Evolutionary conservation across 2,329 filamentous ascomycete species (phyloP), one percentile per base, ranked within the genome.

Genomic region (Neurospora crassa): DNA sequence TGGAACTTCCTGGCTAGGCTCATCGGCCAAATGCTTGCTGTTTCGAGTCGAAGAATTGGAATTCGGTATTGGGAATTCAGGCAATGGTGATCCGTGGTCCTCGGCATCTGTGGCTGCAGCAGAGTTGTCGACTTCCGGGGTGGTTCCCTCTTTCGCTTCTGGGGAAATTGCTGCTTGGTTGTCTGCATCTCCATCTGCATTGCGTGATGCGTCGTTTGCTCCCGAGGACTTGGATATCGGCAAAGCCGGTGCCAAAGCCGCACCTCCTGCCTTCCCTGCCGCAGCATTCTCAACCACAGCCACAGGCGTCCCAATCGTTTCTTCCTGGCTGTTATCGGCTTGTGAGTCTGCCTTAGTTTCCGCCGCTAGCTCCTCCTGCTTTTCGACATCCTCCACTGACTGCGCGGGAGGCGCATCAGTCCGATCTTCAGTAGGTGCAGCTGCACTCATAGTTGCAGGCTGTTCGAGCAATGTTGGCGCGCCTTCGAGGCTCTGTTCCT

Each of bases 21-120:
- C 75, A 18, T 75, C 70, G n/a, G 77, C 74, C 20, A 77, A 74
- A 37, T 74, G 73, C 43, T 75, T 77, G 37, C 78, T 72, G 70
- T 83, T 81, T 67, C 79, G 81, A 4, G 81, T 82, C 12, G 83
- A 84, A 74, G 84, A 84, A 72, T 80, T 84, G 68, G 83, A 84
- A 68, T 80, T 79, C 16, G 83, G 81, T 45, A 80, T 80, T 12
- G 42, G 78, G 69, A 75, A 63, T 29, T 74, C 76, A 72, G 72
- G 75, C 74, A 72, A 73, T 69, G 74, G 70, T 41, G 73, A n/a
- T 67, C 70, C 68, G 70, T 73, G 72, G 67, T 73, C 74, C 43
- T 71, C 34, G 1, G 20, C 40, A 8, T 20, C 8, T 29, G 68
- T 69, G 34, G 63, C 63, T 29, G 70, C 41, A n/a, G 68, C 14